Base-by-base conservation (phyloP, 768 basidiomycete genomes). In the Suillus variegatus region DNA sequence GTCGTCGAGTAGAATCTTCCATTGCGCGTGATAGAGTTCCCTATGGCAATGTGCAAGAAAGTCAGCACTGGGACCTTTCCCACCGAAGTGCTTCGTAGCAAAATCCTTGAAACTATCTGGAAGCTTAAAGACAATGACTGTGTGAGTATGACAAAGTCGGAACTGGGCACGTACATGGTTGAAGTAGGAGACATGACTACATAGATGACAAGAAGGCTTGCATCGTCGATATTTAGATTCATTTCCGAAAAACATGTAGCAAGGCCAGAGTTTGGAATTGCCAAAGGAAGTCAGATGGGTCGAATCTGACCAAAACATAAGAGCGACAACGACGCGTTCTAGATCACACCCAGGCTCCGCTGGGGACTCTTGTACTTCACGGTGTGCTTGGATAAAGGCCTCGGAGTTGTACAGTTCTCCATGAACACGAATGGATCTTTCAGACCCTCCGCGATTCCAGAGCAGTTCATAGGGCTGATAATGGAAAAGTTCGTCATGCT, bases 261-360 rank as follows among this genome's bases (percentile, higher is more conserved):
- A 47, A 7, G 73, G 73, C 74, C 75, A 74, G 2, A 75, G 56
- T 47, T 67, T 69, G 43, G 72, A 70, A 6, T 70, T 63, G 0
- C 78, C 74, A 66, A 78, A 81, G 10, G 68, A 60, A 0, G 75
- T 66, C 6, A 80, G 68, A 44, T 75, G 73, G 10, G 78, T 79
- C 1, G 68, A n/a, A 66, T 80, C 78, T 0, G 77, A 79, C 66
- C 71, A 75, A 51, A 75, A 68, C 72, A 77, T 75, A 35, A 74
- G 54, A 12, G 65, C 69, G 5, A 68, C 66, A 46, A 77, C 62
- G 3, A 60, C 51, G 1, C 65, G 61, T 8, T 64, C 65, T 32
- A 70, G 47, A 7, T 67, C 41, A 52, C 73, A 71, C 6, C 60
- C 65, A n/a, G 63, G 67, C 36, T 70, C 68, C 4, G 54, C n/a